phyloP scores from a whole-genome alignment of 148 eudicot genomes.

The Dianthus caryophyllus region DNA sequence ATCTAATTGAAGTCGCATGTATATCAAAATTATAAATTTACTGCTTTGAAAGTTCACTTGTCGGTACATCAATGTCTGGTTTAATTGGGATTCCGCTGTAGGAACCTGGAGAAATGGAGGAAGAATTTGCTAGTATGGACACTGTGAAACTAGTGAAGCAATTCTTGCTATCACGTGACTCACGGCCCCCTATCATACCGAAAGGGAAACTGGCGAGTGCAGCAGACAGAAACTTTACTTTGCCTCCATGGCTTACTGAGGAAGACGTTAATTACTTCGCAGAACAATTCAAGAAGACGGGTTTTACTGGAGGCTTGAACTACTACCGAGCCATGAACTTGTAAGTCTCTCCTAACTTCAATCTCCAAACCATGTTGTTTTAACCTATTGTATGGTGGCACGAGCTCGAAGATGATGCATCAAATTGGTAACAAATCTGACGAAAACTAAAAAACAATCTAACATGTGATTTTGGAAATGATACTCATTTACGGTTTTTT shows the following conservation, averaged over 20 bases:
- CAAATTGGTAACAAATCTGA: no score
- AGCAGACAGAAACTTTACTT: slow-evolving; percentile 11
- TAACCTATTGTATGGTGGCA: no score
- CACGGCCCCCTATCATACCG: slow-evolving; percentile 33
- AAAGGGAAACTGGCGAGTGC: slow-evolving; percentile 27
- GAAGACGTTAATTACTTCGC: slow-evolving; percentile 53
- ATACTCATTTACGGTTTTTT: neutral
- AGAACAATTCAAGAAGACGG: slow-evolving; percentile 38
- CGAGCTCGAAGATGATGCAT: no score
- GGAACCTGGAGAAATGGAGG: slow-evolving; percentile 63
- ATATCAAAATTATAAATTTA: no score
- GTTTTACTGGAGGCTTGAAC: slow-evolving; percentile 62
- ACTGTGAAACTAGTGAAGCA: slow-evolving; percentile 30
- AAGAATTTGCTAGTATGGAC: slow-evolving; percentile 37
- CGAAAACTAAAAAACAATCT: no score
- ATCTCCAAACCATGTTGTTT: no score
- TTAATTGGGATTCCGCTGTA: slow-evolving; percentile 8
- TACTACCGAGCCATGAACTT: slow-evolving; percentile 56
- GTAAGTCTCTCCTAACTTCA: slow-evolving; percentile 44
- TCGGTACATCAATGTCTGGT: neutral
- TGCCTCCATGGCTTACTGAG: slow-evolving; percentile 60
- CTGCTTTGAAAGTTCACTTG: no score
- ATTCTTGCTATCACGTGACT: slow-evolving; percentile 31
- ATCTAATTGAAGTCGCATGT: no score
- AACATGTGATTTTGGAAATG: no score